Conservation (phyloP, 768 basidiomycete genomes). For the Galerina sulciceps region DNA sequence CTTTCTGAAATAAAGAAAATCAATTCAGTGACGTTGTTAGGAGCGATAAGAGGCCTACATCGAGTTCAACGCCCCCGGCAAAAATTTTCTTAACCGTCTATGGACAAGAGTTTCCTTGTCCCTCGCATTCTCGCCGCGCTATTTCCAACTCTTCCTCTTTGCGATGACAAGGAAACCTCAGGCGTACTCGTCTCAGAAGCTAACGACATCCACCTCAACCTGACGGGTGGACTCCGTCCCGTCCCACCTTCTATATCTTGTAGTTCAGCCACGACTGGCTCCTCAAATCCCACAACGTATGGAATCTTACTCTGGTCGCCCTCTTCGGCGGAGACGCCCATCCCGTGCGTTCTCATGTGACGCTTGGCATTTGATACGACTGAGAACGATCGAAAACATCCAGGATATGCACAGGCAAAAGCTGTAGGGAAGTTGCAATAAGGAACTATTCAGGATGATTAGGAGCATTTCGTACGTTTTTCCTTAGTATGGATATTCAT, state of each 20-base stretch:
- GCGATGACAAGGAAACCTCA: not conserved
- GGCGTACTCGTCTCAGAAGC: not conserved
- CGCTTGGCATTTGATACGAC: constrained; percentile 70
- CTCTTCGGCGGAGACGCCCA: constrained; percentile 33
- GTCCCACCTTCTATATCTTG: not conserved
- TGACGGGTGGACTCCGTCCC: constrained; percentile 3
- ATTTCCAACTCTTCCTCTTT: not conserved
- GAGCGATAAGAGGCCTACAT: no score
- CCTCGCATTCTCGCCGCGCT: not conserved
- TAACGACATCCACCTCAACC: constrained; percentile 13
- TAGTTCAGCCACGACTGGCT: constrained; percentile 23
- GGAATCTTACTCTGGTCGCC: constrained; percentile 15
- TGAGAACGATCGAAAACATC: constrained; percentile 60
- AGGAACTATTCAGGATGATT: not conserved
- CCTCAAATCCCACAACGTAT: constrained; percentile 33
- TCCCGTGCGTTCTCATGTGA: constrained; percentile 65
- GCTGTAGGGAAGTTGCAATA: constrained; percentile 18
- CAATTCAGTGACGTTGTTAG: no score
- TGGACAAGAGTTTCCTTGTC: no score
- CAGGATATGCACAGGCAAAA: constrained; percentile 48
- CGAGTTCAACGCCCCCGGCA: no score
- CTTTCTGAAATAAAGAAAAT: no score
- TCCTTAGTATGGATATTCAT: constrained; percentile 40
- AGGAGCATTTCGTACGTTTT: constrained; percentile 27
- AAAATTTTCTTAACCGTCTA: no score